Base-by-base conservation (phyloP, 1,284 basidiomycete species). In the Quambalaria eucalypti region DNA sequence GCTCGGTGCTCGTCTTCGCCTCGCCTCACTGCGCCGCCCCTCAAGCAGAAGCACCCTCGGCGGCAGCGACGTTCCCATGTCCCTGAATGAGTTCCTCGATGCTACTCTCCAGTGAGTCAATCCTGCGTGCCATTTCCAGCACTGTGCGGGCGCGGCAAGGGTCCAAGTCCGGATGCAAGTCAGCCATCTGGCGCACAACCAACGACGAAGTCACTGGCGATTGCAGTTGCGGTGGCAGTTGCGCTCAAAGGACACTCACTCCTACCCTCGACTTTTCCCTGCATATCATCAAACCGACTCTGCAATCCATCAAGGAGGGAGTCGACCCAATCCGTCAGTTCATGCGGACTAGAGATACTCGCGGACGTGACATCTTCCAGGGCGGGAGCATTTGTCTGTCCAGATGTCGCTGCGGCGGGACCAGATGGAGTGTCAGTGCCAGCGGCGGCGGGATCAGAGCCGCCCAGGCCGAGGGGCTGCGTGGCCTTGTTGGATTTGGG, bases 241-340 rank as follows among this genome's bases (percentile, higher is more conserved):
- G 8, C 4, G 8, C 42, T 2, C 8, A 1, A 0, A 5, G 16
- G 39, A 4, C 21, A 69, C 71, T 58, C 59, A 74, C 71, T 74
- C 4, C 72, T 51, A 2, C 56, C 48, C 29, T 60, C 62, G 12
- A 74, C 67, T 38, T 73, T 69, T 19, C 57, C 58, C 39, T 64
- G 66, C 58, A 69, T 66, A 39, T 64, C 65, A 10, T 66, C 64
- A 33, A 73, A 68, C 9, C 68, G 51, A n/a, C 54, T 54, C 52
- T 73, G 71, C 26, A 74, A 61, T 42, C 69, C 62, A 28, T 59
- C 49, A 4, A 73, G 53, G 4, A 73, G 60, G 14, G 60, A 64
- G 28, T 74, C 72, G 16, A 74, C 71, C 72, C 72, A 74, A 36
- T 74, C 71, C 36, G 66, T 62, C n/a, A 74, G 57, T 51, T 73